phyloP scores from a whole-genome alignment of 306 rosid genomes.

The Trifolium repens region DNA sequence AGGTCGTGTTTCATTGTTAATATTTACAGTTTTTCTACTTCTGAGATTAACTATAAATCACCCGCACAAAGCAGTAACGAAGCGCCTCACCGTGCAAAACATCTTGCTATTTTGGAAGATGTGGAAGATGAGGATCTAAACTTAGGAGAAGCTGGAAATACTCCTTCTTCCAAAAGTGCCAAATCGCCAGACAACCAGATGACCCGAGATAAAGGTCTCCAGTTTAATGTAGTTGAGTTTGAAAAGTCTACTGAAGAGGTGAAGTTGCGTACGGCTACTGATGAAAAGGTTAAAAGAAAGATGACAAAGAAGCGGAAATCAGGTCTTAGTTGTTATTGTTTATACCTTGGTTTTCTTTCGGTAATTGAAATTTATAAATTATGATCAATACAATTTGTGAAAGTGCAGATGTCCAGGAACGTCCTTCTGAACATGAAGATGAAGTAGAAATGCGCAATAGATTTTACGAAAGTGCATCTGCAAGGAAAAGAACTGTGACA shows the following conservation, averaged over 20 bases:
- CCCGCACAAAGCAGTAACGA: conserved; percentile 47
- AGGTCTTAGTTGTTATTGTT: conserved; percentile 61
- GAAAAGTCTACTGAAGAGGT: conserved; percentile 73
- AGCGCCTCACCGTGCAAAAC: conserved; percentile 54
- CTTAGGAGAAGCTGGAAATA: conserved; percentile 17
- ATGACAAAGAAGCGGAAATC: conserved; percentile 72
- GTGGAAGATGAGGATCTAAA: conserved; percentile 86
- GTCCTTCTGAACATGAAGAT: conserved; percentile 65
- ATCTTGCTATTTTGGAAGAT: conserved; percentile 66
- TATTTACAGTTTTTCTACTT: conserved; percentile 64
- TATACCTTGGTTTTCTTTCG: conserved; percentile 3
- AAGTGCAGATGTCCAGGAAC: conserved; percentile 67
- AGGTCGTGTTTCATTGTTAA: conserved; percentile 73
- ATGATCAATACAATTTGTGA: conserved; percentile 22
- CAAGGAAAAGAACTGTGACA: conserved; percentile 92
- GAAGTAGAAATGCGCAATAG: conserved; percentile 74
- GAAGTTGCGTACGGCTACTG: conserved; percentile 56
- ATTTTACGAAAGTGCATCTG: conserved; percentile 97
- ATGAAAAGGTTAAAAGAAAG: conserved; percentile 55
- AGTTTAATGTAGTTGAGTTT: conserved; percentile 69
- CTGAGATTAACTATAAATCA: conserved; percentile 81
- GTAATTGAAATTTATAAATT: conserved; percentile 28
- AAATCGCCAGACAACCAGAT: conserved; percentile 45
- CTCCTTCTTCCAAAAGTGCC: too few relatives aligned
- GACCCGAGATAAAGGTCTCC: conserved; percentile 66